phyloP scores from a whole-genome alignment of 352 stramenopile genomes.

The Aphanomyces stellatus region DNA sequence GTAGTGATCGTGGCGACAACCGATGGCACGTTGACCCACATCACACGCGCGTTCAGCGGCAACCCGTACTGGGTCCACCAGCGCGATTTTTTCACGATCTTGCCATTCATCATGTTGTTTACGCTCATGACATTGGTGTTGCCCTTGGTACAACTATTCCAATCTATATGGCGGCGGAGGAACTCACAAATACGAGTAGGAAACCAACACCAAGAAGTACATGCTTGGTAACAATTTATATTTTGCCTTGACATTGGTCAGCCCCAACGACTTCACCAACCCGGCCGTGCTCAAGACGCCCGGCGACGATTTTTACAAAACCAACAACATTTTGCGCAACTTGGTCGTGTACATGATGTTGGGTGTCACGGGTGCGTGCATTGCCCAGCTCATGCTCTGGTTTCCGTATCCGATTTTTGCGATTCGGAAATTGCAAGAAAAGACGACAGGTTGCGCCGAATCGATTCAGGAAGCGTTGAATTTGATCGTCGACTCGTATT shows the following conservation, averaged over 20 bases:
- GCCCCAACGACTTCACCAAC: slow-evolving; percentile 37
- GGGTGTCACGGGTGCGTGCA: slow-evolving; percentile 48
- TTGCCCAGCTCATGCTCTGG: slow-evolving; percentile 66
- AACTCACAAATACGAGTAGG: slow-evolving; percentile 5
- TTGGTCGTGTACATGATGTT: slow-evolving; percentile 66
- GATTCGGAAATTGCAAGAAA: slow-evolving; percentile 37
- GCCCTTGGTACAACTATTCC: slow-evolving; percentile 29
- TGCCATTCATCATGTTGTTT: slow-evolving; percentile 72
- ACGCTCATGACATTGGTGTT: slow-evolving; percentile 50
- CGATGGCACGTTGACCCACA: slow-evolving; percentile 21
- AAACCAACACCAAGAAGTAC: slow-evolving; percentile 84
- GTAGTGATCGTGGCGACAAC: slow-evolving; percentile 1
- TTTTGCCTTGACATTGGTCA: slow-evolving; percentile 70
- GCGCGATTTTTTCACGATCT: slow-evolving; percentile 60
- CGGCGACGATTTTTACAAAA: background rate
- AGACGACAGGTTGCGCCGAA: slow-evolving; percentile 34
- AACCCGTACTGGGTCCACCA: slow-evolving; percentile 60
- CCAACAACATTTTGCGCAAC: slow-evolving; percentile 52
- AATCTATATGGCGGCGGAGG: background rate
- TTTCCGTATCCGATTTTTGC: slow-evolving; percentile 70
- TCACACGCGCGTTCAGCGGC: slow-evolving; percentile 51
- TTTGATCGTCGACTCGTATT: slow-evolving; percentile 76
- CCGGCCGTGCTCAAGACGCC: slow-evolving; percentile 24
- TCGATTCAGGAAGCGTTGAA: slow-evolving; percentile 66
- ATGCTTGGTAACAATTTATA: slow-evolving; percentile 75